Evolutionary conservation across 192 early-diverging fungal species (phyloP).

Genomic region (Mortierella alpina): DNA sequence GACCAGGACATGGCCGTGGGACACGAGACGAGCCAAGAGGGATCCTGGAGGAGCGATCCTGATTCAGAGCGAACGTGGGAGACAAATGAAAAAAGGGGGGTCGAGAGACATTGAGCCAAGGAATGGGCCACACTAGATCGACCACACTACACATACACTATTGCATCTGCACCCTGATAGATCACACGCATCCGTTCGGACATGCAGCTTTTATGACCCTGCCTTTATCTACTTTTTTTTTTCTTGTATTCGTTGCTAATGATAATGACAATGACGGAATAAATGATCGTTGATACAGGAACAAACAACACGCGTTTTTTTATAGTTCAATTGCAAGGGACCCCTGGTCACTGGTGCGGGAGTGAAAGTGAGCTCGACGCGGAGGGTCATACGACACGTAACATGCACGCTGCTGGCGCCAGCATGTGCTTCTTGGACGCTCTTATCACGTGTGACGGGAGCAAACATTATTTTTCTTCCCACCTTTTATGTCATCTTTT

Average conservation of each 20-base stretch:
- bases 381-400: too few species aligned
- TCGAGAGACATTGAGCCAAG: background rate
- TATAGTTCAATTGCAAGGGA: too few species aligned
- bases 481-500: conserved; percentile 2
- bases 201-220: background rate
- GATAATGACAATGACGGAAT: conserved; percentile 23
- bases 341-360: too few species aligned
- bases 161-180: background rate
- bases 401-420: too few species aligned
- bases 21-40: background rate
- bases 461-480: background rate
- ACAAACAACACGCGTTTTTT: too few species aligned
- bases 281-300: background rate
- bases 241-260: conserved; percentile 11
- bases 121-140: too few species aligned
- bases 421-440: background rate
- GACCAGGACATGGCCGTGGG: too few species aligned
- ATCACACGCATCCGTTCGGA: background rate
- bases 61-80: background rate
- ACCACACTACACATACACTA: background rate
- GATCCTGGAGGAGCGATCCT: background rate
- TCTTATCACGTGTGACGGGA: conserved; percentile 11
- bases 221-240: background rate
- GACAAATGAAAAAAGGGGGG: background rate
- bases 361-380: too few species aligned